Evolutionary conservation across 2,329 filamentous ascomycete species (phyloP).

Genomic region (Calonectria leucothoes): DNA sequence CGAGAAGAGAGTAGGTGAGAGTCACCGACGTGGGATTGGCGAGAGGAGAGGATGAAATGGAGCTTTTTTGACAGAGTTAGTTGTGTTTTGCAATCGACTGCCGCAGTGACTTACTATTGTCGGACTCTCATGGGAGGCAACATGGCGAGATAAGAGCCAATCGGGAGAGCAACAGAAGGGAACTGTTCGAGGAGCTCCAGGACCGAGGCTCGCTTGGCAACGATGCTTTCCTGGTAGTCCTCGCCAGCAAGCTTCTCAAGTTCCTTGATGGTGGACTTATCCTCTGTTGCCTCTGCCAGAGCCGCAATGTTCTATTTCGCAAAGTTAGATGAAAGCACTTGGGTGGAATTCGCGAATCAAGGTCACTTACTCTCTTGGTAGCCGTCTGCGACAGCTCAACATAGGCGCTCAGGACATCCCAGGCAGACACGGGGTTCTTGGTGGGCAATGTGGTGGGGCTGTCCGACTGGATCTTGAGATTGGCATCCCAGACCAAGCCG

Average conservation of each 20-base stretch:
- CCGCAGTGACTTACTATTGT: constrained; percentile 66
- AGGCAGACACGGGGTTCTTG: constrained; percentile 67
- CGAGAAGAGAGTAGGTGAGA: constrained; percentile 76
- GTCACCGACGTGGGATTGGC: constrained; percentile 67
- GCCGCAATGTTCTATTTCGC: constrained; percentile 50
- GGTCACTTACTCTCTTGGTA: constrained; percentile 68
- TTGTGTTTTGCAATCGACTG: background rate
- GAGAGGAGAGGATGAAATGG: constrained; percentile 80
- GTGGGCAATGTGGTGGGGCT: constrained; percentile 66
- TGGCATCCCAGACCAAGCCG: constrained; percentile 75
- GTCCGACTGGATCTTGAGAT: constrained; percentile 69
- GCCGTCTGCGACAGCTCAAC: constrained; percentile 80
- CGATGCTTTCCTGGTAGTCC: constrained; percentile 60
- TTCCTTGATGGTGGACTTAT: constrained; percentile 55
- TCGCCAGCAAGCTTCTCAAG: constrained; percentile 61
- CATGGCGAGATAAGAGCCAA: constrained; percentile 76
- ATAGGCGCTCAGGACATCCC: constrained; percentile 74
- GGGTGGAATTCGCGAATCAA: background rate
- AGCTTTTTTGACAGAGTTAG: constrained; percentile 53
- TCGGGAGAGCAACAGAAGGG: constrained; percentile 67
- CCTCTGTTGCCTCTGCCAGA: constrained; percentile 60
- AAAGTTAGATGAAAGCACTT: background rate
- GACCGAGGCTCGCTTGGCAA: constrained; percentile 69
- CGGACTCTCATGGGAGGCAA: constrained; percentile 81
- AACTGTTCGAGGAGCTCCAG: constrained; percentile 78